Evolutionary conservation across 1,139 yeast species (phyloP).

Genomic region (Hansenula anomala): DNA sequence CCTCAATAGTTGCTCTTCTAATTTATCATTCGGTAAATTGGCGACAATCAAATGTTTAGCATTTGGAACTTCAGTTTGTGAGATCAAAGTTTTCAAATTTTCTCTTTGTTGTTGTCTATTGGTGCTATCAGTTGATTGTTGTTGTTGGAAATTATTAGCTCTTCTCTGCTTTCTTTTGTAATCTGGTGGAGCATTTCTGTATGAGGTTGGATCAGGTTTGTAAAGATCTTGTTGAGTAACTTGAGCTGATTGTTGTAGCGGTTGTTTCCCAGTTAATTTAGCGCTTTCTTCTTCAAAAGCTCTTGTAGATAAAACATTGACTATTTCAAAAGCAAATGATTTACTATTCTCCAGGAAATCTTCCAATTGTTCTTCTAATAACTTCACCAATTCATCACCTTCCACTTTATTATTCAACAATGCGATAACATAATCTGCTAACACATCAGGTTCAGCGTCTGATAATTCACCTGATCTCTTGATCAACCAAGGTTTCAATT

Average conservation of each 20-base stretch:
- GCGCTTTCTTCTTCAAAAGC: slow-evolving; percentile 5
- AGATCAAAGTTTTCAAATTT: slow-evolving; percentile 12
- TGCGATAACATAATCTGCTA: slow-evolving; percentile 41
- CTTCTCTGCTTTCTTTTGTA: slow-evolving; percentile 4
- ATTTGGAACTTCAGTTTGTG: slow-evolving; percentile 15
- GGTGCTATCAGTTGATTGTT: background rate
- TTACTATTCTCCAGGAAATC: slow-evolving; percentile 26
- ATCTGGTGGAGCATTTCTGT: slow-evolving; percentile 8
- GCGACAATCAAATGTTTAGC: slow-evolving; percentile 32
- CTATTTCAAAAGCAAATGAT: slow-evolving; percentile 27
- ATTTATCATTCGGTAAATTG: slow-evolving; percentile 36
- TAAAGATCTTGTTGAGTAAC: background rate
- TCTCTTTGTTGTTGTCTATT: slow-evolving; percentile 1
- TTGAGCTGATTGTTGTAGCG: background rate
- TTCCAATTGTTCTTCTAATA: slow-evolving; percentile 31
- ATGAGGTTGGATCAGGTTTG: slow-evolving; percentile 10
- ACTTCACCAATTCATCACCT: slow-evolving; percentile 25
- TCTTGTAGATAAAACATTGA: slow-evolving; percentile 19
- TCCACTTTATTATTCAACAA: slow-evolving; percentile 33
- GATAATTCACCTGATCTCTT: slow-evolving; percentile 25
- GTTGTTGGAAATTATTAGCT: background rate
- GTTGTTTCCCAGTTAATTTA: background rate
- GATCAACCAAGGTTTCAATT: slow-evolving; percentile 34
- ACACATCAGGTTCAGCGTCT: slow-evolving; percentile 39
- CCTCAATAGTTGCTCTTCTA: slow-evolving; percentile 29